Evolutionary conservation across 768 basidiomycete species (phyloP).

Genomic region (Tylopilus rubrobrunneus): DNA sequence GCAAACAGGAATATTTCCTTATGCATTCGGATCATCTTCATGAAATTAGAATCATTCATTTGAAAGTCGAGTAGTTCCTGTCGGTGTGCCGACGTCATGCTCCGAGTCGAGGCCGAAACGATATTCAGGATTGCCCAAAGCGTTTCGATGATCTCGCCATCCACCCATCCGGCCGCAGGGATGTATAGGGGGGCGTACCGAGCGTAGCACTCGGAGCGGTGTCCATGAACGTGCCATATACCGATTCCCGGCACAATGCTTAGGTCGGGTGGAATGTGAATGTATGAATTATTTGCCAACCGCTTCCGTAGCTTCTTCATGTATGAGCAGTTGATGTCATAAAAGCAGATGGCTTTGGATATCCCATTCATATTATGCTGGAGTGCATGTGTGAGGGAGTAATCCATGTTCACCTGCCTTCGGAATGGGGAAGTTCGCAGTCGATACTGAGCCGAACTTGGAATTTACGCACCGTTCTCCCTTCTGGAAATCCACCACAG

Average conservation of each 20-base stretch:
- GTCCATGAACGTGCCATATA: constrained; percentile 25
- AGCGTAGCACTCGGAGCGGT: constrained; percentile 21
- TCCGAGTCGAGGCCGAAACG: not conserved
- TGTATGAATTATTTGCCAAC: not conserved
- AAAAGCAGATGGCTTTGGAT: not conserved
- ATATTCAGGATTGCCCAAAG: constrained; percentile 1
- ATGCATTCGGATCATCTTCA: constrained; percentile 3
- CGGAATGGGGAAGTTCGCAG: too few relatives aligned
- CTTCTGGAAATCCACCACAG: not conserved
- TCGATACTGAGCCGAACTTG: too few relatives aligned
- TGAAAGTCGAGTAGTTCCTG: constrained; percentile 6
- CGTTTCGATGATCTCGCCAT: constrained; percentile 9
- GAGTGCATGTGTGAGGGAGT: not conserved
- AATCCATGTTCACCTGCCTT: constrained; percentile 13
- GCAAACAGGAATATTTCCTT: not conserved
- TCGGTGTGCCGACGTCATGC: not conserved
- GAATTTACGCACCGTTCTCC: not conserved
- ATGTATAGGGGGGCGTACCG: not conserved
- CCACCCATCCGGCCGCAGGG: not conserved
- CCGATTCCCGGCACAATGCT: constrained; percentile 19
- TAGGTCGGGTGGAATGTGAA: not conserved
- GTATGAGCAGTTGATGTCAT: constrained; percentile 9
- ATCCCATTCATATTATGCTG: not conserved
- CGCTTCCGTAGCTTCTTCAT: not conserved
- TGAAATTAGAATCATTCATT: constrained; percentile 8